Percentiles rank a stretch among this genome's conserved stretches.
phyloP scores from a whole-genome alignment of 2,329 filamentous ascomycete species.

The Pseudogymnoascus sp. region DNA sequence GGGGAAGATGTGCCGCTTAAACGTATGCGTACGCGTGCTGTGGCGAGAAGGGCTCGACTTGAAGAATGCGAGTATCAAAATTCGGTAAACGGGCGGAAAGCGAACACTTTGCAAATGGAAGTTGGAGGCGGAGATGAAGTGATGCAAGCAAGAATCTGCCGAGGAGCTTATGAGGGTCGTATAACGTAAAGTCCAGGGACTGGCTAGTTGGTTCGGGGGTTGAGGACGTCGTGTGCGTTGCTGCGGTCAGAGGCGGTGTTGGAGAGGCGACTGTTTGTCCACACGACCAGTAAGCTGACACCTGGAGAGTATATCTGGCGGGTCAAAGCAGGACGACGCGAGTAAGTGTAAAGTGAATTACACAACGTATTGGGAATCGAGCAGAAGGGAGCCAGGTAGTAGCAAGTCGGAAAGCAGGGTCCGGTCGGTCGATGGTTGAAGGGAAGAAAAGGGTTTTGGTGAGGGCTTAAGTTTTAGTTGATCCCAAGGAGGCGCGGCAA shows the following conservation, averaged over 20 bases:
- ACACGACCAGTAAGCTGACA: conserved; percentile 6
- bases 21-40: neutral
- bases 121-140: neutral
- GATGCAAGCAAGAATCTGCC: neutral
- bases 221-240: neutral
- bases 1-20: neutral
- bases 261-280: conserved; percentile 2
- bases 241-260: conserved; percentile 5
- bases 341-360: neutral
- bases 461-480: neutral
- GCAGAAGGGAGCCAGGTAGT: neutral
- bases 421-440: neutral
- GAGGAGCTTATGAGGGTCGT: neutral
- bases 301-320: neutral
- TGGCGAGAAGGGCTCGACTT: neutral
- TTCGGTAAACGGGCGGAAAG: neutral
- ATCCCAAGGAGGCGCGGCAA: neutral
- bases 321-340: neutral
- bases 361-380: neutral
- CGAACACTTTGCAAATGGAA: neutral
- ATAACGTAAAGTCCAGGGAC: neutral
- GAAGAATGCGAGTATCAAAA: neutral
- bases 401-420: neutral
- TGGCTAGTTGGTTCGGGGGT: neutral
- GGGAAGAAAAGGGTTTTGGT: neutral